Conservation (phyloP, 345 rosid genomes). For the Citrus glauca region DNA sequence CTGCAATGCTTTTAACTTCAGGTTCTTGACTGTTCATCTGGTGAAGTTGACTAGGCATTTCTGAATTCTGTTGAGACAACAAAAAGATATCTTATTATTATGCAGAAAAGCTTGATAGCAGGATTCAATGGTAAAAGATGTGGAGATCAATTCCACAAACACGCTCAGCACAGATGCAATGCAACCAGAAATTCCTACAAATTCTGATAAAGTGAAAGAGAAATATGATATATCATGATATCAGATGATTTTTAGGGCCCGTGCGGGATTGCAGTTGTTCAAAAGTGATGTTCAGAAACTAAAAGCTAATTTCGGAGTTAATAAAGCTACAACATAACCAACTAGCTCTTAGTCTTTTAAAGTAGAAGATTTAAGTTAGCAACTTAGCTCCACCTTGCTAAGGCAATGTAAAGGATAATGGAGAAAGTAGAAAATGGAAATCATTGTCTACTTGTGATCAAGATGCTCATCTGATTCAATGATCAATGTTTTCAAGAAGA, state of each 20-base stretch:
- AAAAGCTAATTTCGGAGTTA: too few species aligned
- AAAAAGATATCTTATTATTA: neutral
- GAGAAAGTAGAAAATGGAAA: neutral
- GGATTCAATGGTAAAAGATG: constrained; percentile 3
- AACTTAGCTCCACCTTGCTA: neutral
- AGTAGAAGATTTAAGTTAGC: neutral
- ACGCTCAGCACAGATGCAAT: neutral
- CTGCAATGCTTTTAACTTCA: constrained; percentile 18
- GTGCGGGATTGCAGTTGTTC: too few species aligned
- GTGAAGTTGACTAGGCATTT: constrained; percentile 22
- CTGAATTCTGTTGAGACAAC: constrained; percentile 21
- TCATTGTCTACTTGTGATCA: neutral
- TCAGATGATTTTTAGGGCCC: too few species aligned
- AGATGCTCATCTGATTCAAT: constrained; percentile 3
- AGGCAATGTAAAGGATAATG: neutral
- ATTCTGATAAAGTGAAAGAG: neutral
- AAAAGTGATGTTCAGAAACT: too few species aligned
- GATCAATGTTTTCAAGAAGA: neutral
- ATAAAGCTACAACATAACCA: too few species aligned
- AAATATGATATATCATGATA: too few species aligned
- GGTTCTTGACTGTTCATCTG: constrained; percentile 26
- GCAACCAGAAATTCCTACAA: neutral
- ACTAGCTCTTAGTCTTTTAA: too few species aligned
- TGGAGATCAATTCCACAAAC: neutral
- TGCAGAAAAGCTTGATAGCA: neutral